Conservation (phyloP, 352 stramenopile genomes). For the Phytopythium litorale region DNA sequence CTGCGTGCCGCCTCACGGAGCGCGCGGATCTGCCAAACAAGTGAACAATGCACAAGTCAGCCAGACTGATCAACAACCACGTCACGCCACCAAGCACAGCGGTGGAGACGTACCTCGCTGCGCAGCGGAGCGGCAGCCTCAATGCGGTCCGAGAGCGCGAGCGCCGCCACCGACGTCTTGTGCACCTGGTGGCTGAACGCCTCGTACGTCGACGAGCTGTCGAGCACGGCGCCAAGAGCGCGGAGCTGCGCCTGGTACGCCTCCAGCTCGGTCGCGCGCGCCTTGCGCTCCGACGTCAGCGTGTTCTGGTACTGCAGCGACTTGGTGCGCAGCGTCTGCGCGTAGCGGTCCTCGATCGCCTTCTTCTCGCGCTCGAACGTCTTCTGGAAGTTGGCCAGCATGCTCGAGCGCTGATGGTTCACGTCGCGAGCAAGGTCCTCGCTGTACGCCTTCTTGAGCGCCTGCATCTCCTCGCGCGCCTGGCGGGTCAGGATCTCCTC, state of each 20-base stretch:
- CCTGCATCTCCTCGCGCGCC: conserved; percentile 53
- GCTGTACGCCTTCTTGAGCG: conserved; percentile 62
- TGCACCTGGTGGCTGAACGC: conserved; percentile 83
- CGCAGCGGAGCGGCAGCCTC: conserved; percentile 67
- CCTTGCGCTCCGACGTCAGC: conserved; percentile 54
- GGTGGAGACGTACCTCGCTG: conserved; percentile 32
- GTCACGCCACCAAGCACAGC: not conserved
- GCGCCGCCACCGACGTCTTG: conserved; percentile 74
- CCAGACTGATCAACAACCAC: not conserved
- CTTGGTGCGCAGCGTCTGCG: conserved; percentile 41
- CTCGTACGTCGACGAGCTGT: conserved; percentile 78
- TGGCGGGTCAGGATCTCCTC: conserved; percentile 60
- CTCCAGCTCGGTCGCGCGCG: conserved; percentile 58
- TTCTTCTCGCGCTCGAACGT: conserved; percentile 63
- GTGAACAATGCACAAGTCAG: not conserved
- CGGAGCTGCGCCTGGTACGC: conserved; percentile 61
- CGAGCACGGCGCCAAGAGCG: conserved; percentile 62
- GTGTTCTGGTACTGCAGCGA: conserved; percentile 56
- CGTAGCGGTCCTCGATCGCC: conserved; percentile 51
- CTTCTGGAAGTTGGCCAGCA: conserved; percentile 54
- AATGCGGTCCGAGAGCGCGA: conserved; percentile 77
- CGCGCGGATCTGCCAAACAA: conserved; percentile 40
- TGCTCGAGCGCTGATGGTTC: conserved; percentile 45
- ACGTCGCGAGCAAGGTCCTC: conserved; percentile 60
- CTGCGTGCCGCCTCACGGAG: conserved; percentile 65